Percentiles rank a stretch among this genome's conserved stretches.
phyloP scores from a whole-genome alignment of 2,329 filamentous ascomycete genomes.

The Chaetothyriales sp. region DNA sequence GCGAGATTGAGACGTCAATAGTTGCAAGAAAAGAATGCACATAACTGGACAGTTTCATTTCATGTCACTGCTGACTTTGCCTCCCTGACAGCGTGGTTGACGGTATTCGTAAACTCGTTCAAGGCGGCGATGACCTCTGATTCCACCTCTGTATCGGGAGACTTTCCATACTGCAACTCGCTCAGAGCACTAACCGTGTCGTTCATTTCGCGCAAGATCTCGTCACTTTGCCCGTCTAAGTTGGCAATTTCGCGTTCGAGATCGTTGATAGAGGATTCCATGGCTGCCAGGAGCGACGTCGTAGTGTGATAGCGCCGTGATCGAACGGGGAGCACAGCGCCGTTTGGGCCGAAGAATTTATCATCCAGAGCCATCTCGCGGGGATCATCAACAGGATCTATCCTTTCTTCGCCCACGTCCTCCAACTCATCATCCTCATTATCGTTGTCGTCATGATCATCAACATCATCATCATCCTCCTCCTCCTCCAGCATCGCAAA shows the following conservation, averaged over 20 bases:
- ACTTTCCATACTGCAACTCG: conserved; percentile 65
- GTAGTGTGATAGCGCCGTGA: conserved; percentile 40
- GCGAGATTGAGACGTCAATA: background rate
- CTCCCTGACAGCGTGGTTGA: background rate
- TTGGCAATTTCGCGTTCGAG: conserved; percentile 53
- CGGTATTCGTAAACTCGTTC: conserved; percentile 3
- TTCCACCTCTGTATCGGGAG: conserved; percentile 22
- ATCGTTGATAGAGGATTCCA: conserved; percentile 50
- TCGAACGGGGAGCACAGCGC: conserved; percentile 1
- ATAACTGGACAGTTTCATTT: background rate
- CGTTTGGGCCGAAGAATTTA: conserved; percentile 4
- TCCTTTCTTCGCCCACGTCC: conserved; percentile 1
- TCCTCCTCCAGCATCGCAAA: conserved; percentile 1
- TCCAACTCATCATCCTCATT: background rate
- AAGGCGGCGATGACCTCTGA: conserved; percentile 5
- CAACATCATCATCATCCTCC: background rate
- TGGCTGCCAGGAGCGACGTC: conserved; percentile 48
- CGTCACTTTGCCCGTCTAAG: conserved; percentile 49
- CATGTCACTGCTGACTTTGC: background rate
- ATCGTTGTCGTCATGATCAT: conserved; percentile 1
- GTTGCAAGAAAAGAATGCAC: background rate
- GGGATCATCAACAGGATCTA: background rate
- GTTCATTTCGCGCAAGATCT: conserved; percentile 45
- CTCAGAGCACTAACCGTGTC: conserved; percentile 58
- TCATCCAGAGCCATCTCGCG: conserved; percentile 4